Base-by-base conservation (phyloP, 768 basidiomycete species). In the Paxillus rubicundulus region DNA sequence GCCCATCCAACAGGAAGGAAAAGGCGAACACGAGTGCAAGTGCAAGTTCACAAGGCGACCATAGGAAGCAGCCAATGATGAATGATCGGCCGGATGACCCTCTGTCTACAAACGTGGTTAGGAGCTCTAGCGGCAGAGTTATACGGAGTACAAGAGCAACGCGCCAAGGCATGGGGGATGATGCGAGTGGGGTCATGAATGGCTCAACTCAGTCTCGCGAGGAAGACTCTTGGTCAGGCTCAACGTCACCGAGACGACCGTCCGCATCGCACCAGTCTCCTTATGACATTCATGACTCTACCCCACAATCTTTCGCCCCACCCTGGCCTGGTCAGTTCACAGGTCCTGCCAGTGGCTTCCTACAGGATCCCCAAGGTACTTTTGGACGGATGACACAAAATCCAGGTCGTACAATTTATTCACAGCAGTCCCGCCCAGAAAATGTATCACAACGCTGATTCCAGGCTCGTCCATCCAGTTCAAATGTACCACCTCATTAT, bases 321-420 rank as follows among this genome's bases (percentile, higher is more conserved):
- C 54, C 58, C 10, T 69, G 68, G 68, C 63, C 72, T n/a, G 70
- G 70, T 39, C 72, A 69, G 52, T 76, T 74, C 51, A 74, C 77
- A 13, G 80, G 78, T 7, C 77, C 81, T 27, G 75, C 77, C 2
- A 81, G 78, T 48, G 79, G 74, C 2, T 78, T 78, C 50, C 61
- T 80, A 37, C 76, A 74, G 52, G 78, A 76, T 12, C 66, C 79
- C 61, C 65, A 64, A 55, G 50, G 10, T 51, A 5, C 76, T 5
- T 77, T 79, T 61, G 73, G 72, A 38, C 72, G 71, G 49, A 56
- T 61, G 57, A 69, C 40, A 52, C 74, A 77, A 61, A 82, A 80
- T 52, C 74, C 80, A 2, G 83, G 82, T 51, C 81, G 82, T 58
- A 85, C 84, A 28, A 83, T 85, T 55, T 84, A 85, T 65, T 81